Percentiles rank a stretch among this genome's conserved stretches.
These are phyloP conservation scores for Podospora pseudocomata DNA, from an alignment of 495 filamentous ascomycete genomes.

Conservation along the genomic window DNA sequence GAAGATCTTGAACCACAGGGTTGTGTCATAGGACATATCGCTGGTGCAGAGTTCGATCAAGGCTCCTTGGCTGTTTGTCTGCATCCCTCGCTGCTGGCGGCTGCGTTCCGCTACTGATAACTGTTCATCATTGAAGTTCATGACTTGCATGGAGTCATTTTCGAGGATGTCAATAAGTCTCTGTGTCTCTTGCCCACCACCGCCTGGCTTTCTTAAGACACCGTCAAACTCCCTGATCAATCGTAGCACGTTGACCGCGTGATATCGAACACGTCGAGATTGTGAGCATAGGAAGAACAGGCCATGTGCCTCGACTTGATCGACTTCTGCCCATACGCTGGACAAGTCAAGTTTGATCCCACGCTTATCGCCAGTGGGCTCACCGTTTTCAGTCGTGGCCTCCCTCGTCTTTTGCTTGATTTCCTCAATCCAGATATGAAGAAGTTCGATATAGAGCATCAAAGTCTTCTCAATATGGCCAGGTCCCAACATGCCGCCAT, in stretches of 20 bases:
- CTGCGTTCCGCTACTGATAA: conserved; percentile 90
- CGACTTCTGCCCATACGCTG: conserved; percentile 82
- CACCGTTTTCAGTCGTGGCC: conserved; percentile 58
- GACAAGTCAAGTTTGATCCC: conserved; percentile 80
- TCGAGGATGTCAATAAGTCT: conserved; percentile 90
- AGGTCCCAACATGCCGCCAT: conserved; percentile 92
- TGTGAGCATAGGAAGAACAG: conserved; percentile 98
- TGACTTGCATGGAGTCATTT: conserved; percentile 78
- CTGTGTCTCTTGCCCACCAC: conserved; percentile 53
- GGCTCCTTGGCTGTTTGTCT: conserved; percentile 77
- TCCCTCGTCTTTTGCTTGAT: conserved; percentile 82
- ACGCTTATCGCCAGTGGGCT: conserved; percentile 56
- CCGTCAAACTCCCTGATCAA: conserved; percentile 92
- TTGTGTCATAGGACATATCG: conserved; percentile 90
- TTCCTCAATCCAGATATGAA: conserved; percentile 96
- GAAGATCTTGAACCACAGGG: conserved; percentile 96
- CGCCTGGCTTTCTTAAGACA: conserved; percentile 65
- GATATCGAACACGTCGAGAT: conserved; percentile 79
- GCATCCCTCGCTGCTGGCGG: conserved; percentile 84
- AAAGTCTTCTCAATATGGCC: conserved; percentile 94
- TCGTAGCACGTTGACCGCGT: conserved; percentile 87
- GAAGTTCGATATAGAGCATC: conserved; percentile 84
- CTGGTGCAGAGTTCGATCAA: conserved; percentile 93
- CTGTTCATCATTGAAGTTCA: conserved; percentile 90
- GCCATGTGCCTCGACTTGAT: conserved; percentile 94